Evolutionary conservation across 345 rosid species (phyloP).

Genomic region (Balakata baccata): DNA sequence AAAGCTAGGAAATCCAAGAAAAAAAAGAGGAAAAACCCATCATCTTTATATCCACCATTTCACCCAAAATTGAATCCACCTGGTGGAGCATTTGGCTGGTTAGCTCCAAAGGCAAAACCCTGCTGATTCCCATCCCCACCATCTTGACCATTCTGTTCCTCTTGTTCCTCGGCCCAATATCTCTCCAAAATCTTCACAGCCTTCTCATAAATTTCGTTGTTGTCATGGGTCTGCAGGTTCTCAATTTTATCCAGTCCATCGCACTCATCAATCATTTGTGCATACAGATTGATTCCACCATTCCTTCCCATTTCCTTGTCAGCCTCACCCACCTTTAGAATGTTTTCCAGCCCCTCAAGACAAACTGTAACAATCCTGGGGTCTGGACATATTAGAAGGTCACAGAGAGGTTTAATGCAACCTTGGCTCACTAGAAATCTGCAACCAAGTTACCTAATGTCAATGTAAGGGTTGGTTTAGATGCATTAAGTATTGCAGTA

Average conservation of each 20-base stretch:
- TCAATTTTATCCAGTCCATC: slow-evolving; percentile 39
- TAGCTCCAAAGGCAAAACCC: slow-evolving; percentile 24
- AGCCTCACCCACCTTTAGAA: slow-evolving; percentile 38
- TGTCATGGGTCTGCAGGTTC: slow-evolving; percentile 36
- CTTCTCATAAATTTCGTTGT: slow-evolving; percentile 36
- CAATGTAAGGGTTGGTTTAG: not conserved
- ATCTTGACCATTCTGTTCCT: slow-evolving; percentile 19
- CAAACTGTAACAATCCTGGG: slow-evolving; percentile 32
- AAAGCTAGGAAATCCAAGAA: not conserved
- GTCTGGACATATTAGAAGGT: slow-evolving; percentile 37
- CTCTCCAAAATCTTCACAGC: slow-evolving; percentile 39
- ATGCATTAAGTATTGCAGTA: not conserved
- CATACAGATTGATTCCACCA: slow-evolving; percentile 23
- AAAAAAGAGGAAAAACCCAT: too few species aligned
- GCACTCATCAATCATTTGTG: slow-evolving; percentile 32
- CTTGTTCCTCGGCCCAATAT: slow-evolving; percentile 36
- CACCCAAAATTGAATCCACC: slow-evolving; percentile 31
- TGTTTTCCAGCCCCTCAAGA: slow-evolving; percentile 39
- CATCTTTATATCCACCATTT: not conserved
- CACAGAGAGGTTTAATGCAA: slow-evolving; percentile 41
- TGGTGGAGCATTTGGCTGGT: slow-evolving; percentile 21
- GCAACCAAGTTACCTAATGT: not conserved
- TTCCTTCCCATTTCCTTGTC: slow-evolving; percentile 28
- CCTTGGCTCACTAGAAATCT: slow-evolving; percentile 42
- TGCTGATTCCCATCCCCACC: slow-evolving; percentile 16